A percentile compares a stretch with the other conserved stretches of the same genome.
phyloP scores from a whole-genome alignment of 2,329 filamentous ascomycete species.

The Metarhizium humberi region DNA sequence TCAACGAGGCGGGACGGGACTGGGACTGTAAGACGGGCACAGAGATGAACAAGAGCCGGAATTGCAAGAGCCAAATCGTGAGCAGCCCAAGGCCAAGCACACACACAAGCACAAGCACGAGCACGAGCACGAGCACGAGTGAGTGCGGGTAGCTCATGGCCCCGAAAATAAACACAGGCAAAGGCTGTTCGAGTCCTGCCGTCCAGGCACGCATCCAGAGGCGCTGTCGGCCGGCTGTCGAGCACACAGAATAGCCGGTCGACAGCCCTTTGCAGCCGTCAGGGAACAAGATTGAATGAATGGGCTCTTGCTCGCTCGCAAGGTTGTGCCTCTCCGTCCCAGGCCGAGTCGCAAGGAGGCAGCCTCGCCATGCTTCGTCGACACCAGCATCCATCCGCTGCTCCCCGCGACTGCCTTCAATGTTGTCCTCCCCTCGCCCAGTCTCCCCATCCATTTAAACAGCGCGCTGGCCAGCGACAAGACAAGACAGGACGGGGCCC shows the following conservation, averaged over 20 bases:
- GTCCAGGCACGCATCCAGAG: not conserved
- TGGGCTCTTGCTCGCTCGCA: not conserved
- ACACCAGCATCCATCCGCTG: not conserved
- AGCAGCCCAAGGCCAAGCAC: not conserved
- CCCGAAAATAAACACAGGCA: not conserved
- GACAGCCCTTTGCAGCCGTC: conserved; percentile 4
- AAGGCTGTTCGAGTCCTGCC: not conserved
- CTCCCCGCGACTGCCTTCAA: not conserved
- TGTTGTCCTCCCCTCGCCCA: not conserved
- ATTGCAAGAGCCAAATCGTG: not conserved
- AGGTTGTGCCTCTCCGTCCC: not conserved
- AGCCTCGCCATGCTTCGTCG: not conserved
- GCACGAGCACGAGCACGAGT: too few relatives aligned
- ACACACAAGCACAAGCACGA: not conserved
- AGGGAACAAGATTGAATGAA: not conserved
- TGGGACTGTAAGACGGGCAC: not conserved
- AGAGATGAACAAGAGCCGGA: not conserved
- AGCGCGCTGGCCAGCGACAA: not conserved
- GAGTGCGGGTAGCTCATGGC: not conserved
- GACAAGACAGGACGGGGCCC: not conserved
- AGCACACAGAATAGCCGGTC: not conserved
- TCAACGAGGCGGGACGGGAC: not conserved
- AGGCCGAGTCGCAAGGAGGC: not conserved
- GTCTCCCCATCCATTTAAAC: not conserved
- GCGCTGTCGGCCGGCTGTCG: conserved; percentile 1